Base-by-base conservation (phyloP, 441 rosid genomes). In the Euphorbia celastroides region DNA sequence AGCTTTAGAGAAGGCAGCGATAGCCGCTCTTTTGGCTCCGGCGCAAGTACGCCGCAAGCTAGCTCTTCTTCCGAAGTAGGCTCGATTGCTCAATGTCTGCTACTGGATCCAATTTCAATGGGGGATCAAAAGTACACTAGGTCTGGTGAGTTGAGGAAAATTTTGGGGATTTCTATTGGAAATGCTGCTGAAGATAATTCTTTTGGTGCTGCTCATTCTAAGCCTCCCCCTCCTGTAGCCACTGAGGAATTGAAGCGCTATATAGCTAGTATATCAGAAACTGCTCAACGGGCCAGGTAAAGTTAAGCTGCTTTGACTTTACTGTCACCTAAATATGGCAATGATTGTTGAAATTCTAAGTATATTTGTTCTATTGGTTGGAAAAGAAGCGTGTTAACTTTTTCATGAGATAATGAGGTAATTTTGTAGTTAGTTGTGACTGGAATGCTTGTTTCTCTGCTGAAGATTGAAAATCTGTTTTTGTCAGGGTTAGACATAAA, bases 171-270 rank as follows among this genome's bases (percentile, higher is more conserved):
- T 62, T 67, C 88, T 42, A 54, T 57, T 58, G 83, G 86, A 60
- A 75, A 71, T 67, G 17, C 67, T 3, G 26, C 69, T 6, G 88
- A 77, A 64, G 87, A 84, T 52, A 79, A 74, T 71, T 59, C 83
- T 69, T 80, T 78, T 70, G 81, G 84, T 68, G 79, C 82, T 56
- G 78, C 78, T 66, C 78, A 74, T 71, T 62, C 79, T 13, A 86
- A 86, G 74, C 72, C 79, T 60, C 65, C 79, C 60, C 74, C 77
- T 63, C 73, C 80, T 17, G 78, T 72, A 65, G 80, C 74, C 25
- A 60, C 73, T 4, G 86, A 82, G 76, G 91, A 86, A 60, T 72
- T 86, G 64, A 84, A 76, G 73, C 83, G 82, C 70, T 75, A 78
- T 63, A 84, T 68, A 75, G 68, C 67, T 34, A 75, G 75, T 70